phyloP scores from a whole-genome alignment of 495 filamentous ascomycete species.

The Xylaria venustula region DNA sequence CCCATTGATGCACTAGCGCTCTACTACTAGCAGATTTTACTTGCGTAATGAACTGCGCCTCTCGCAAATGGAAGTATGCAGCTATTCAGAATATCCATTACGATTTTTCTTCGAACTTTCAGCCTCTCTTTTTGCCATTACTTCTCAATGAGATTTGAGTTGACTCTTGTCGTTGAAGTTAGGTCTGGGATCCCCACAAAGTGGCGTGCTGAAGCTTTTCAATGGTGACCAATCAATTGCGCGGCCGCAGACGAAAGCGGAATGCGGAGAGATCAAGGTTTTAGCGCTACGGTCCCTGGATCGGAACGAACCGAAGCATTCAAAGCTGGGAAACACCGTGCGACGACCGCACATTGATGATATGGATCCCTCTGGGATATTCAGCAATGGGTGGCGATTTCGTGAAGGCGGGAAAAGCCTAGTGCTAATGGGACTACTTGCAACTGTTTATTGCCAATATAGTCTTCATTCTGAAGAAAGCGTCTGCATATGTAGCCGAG shows the following conservation, averaged over 20 bases:
- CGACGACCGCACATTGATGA: neutral
- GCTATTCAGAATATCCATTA: too few species aligned
- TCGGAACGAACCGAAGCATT: slow-evolving; percentile 13
- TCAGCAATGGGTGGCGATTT: too few species aligned
- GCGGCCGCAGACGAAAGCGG: neutral
- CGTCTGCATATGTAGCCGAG: neutral
- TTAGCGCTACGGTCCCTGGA: neutral
- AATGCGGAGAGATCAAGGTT: slow-evolving; percentile 6
- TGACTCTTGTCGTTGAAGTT: slow-evolving; percentile 6
- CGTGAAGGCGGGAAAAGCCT: too few species aligned
- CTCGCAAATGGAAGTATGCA: too few species aligned
- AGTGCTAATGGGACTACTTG: too few species aligned
- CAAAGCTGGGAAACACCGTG: neutral
- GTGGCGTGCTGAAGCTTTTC: neutral
- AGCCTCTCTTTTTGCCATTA: too few species aligned
- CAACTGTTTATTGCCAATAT: neutral
- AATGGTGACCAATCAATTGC: slow-evolving; percentile 9
- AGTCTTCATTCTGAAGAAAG: neutral
- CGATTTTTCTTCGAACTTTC: too few species aligned
- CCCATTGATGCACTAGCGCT: too few species aligned
- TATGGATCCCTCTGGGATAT: too few species aligned
- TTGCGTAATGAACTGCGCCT: too few species aligned
- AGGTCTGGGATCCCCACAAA: neutral
- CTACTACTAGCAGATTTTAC: too few species aligned
- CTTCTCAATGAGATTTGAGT: neutral